A percentile compares a stretch with the other conserved stretches of the same genome.
Conservation (phyloP, 108 stramenopile species). For the Aurantiochytrium sp. region DNA sequence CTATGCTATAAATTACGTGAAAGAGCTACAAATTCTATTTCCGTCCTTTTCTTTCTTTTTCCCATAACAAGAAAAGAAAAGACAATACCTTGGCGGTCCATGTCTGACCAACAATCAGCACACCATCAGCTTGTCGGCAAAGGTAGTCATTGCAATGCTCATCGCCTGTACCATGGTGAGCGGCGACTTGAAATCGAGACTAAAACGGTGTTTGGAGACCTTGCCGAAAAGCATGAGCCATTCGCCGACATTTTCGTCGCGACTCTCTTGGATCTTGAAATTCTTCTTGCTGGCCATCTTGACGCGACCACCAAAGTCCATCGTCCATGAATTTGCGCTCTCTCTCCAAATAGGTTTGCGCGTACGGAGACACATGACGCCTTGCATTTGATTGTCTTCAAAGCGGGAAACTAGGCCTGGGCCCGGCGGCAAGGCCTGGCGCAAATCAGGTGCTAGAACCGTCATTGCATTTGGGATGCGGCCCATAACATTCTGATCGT, state of each 20-base stretch:
- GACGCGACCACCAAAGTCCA: slow-evolving; percentile 30
- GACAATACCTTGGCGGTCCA: no score
- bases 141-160: slow-evolving; percentile 24
- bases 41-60: no score
- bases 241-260: neutral
- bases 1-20: no score
- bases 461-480: slow-evolving; percentile 27
- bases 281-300: slow-evolving; percentile 29
- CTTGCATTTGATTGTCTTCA: neutral
- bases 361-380: neutral
- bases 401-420: neutral
- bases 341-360: slow-evolving; percentile 16
- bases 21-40: no score
- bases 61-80: no score
- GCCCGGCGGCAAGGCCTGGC: neutral
- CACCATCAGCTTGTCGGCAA: slow-evolving; percentile 16
- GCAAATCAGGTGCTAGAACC: neutral
- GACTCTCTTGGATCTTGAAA: slow-evolving; percentile 16
- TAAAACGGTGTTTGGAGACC: slow-evolving; percentile 22
- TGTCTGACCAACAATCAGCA: neutral
- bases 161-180: neutral
- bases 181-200: slow-evolving; percentile 18
- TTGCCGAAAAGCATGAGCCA: slow-evolving; percentile 26
- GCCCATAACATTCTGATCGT: slow-evolving; percentile 22
- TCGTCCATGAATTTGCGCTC: slow-evolving; percentile 11